Base-by-base conservation (phyloP, 2,329 filamentous ascomycete genomes). In the Macrophomina pseudophaseolina region DNA sequence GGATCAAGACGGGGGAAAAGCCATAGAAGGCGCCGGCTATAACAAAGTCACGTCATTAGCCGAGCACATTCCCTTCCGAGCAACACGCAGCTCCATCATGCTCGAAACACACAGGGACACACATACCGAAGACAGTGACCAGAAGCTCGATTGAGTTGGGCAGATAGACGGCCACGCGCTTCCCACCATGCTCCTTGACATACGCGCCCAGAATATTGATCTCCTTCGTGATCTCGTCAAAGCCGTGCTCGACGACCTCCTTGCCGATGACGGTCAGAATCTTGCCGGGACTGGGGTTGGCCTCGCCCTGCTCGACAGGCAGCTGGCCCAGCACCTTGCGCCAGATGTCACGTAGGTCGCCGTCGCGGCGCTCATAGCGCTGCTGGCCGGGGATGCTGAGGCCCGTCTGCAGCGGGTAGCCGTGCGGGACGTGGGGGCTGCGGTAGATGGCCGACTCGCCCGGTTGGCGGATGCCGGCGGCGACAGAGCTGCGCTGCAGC, bases 141-240 rank as follows among this genome's bases (percentile, higher is more conserved):
- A 99, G 82, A 68, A 97, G 88, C 80, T 99, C 95, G 73, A 97
- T 85, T 54, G 93, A 97, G 83, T 99, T 97, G 51, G 94, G 93
- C 66, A 98, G 85, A 78, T 96, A 97, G 70, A 98, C 86, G 69
- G 93, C 95, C 38, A 98, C 91, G 59, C 88, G 90, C 76, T 88
- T 90, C 4, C 80, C 81, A 44, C 88, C 88, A 66, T 89, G 87
- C 69, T 91, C 87, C 72, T 91, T 87, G 66, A 91, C 83, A 71
- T 94, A 88, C 73, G 87, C 87, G 69, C 95, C 95, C 73, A 98
- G 88, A 33, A 95, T 85, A 78, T 92, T 94, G 78, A 98, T 97
- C 76, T 96, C 91, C 70, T 90, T 89, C 7, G 91, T 94, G 59
- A 97, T 80, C 69, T 93, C 89, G 66, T 89, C 88, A 85, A 80